Evolutionary conservation across 2,329 filamentous ascomycete genomes (phyloP).

Genomic region (Fusarium globosum): DNA sequence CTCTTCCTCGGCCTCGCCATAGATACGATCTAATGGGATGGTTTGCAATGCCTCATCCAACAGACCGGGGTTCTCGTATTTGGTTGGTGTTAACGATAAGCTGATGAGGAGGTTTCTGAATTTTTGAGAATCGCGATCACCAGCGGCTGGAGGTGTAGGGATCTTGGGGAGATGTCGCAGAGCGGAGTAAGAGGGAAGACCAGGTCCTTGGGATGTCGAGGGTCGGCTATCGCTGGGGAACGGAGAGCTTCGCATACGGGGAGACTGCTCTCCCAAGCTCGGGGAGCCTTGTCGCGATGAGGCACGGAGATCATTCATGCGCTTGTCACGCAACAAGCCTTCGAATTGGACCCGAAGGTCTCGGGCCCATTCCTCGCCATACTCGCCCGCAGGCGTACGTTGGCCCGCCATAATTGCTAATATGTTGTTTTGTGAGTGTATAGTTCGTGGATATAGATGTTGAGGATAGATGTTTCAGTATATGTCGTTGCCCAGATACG

Average conservation of each 20-base stretch:
- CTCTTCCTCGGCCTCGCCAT: conserved; percentile 94
- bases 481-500: conserved; percentile 30
- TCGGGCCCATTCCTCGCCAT: conserved; percentile 80
- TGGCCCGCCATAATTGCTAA: conserved; percentile 53
- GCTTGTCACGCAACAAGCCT: conserved; percentile 84
- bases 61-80: conserved; percentile 95
- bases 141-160: conserved; percentile 76
- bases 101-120: conserved; percentile 87
- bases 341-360: conserved; percentile 88
- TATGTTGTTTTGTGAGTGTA: neutral
- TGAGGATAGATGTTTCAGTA: neutral
- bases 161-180: conserved; percentile 64
- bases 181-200: conserved; percentile 61
- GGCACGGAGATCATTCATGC: conserved; percentile 79
- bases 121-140: conserved; percentile 75
- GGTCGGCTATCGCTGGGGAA: conserved; percentile 56
- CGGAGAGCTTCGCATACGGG: conserved; percentile 58
- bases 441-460: conserved; percentile 7
- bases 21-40: conserved; percentile 90
- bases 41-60: conserved; percentile 90
- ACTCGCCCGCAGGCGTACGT: conserved; percentile 54
- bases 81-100: conserved; percentile 86
- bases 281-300: conserved; percentile 69
- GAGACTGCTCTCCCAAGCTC: conserved; percentile 61
- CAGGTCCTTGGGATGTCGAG: conserved; percentile 58